Conservation (phyloP, 495 filamentous ascomycete genomes). For the Bacidia gigantensis region DNA sequence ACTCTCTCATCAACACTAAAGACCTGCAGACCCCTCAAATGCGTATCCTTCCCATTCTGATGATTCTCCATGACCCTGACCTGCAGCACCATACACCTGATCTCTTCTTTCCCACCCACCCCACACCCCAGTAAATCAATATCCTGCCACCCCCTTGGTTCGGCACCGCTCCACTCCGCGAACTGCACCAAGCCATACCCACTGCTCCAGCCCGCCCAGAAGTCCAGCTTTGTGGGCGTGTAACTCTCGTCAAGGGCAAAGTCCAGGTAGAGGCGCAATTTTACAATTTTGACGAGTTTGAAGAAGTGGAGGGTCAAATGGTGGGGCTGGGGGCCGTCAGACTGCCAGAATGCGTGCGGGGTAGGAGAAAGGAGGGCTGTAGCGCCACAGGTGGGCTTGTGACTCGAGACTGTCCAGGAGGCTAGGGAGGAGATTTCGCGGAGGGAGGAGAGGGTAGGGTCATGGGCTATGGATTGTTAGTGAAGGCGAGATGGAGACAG, state of each 20-base stretch:
- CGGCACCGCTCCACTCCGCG: constrained; percentile 56
- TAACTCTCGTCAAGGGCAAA: constrained; percentile 88
- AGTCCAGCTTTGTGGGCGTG: constrained; percentile 84
- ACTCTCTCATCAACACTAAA: constrained; percentile 55
- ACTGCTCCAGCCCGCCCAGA: constrained; percentile 65
- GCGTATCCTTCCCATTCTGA: constrained; percentile 98
- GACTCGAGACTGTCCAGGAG: constrained; percentile 80
- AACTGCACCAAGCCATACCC: constrained; percentile 79
- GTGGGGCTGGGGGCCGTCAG: constrained; percentile 91
- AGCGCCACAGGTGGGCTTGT: constrained; percentile 83
- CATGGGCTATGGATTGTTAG: constrained; percentile 6
- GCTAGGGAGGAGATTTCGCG: constrained; percentile 93
- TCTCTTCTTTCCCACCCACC: constrained; percentile 38
- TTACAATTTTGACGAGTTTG: constrained; percentile 73
- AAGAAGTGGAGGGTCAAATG: constrained; percentile 90
- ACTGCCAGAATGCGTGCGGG: constrained; percentile 81
- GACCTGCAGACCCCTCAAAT: constrained; percentile 85
- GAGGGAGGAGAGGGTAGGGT: constrained; percentile 25
- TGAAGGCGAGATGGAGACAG: no score
- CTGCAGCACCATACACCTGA: constrained; percentile 76
- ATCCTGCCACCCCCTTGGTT: constrained; percentile 81
- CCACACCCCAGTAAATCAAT: constrained; percentile 60
- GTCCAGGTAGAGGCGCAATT: constrained; percentile 77
- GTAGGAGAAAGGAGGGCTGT: constrained; percentile 71
- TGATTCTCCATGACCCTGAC: constrained; percentile 87